Evolutionary conservation across 1,284 basidiomycete species (phyloP), one percentile per base, ranked within the genome.

Genomic region (Ganoderma leucocontextum): DNA sequence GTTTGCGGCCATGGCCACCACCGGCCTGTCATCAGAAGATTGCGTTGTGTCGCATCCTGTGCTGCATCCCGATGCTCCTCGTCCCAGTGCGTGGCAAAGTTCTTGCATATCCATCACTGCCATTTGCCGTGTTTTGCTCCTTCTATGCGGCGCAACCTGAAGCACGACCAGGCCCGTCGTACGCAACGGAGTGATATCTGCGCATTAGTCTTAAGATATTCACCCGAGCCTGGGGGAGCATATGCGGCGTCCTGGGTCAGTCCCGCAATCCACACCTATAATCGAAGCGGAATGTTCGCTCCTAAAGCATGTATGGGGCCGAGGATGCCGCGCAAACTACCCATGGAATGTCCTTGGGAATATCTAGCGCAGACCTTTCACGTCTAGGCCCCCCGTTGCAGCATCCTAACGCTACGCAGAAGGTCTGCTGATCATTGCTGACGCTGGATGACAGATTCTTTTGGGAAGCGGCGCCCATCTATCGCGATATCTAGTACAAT

Each of bases 401-500:
- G 58, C 29, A 35, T 33, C 52, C 39, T 41, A 25, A 25, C n/a
- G 58, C 22, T 39, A 60, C 36, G 22, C 13, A 25, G 36, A 39
- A 36, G 36, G 58, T 60, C 39, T 29, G 58, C 58, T 60, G 58
- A 60, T 60, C 58, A 60, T 60, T 41, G n/a, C 38, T 60, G 35
- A 58, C 58, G 58, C 58, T 60, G 58, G 29, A 39, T 22, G 22
- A 41, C 58, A 60, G 58, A 60, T 60, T 39, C 58, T 60, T 41
- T 15, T 93, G 70, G 84, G 85, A 64, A 91, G 90, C 75, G 91
- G 91, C 68, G 91, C 91, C 64, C 90, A 91, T 75, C 78, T 93
- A 72, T 93, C 91, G 71, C 87, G 91, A 68, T 93, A 93, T 79
- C 84, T 93, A 66, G 84, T 89, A 55, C 92, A 93, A 78, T 85